Evolutionary conservation across 2,329 filamentous ascomycete genomes (phyloP), one percentile per base, ranked within the genome.

Genomic region (Atkinsonella hypoxylon): DNA sequence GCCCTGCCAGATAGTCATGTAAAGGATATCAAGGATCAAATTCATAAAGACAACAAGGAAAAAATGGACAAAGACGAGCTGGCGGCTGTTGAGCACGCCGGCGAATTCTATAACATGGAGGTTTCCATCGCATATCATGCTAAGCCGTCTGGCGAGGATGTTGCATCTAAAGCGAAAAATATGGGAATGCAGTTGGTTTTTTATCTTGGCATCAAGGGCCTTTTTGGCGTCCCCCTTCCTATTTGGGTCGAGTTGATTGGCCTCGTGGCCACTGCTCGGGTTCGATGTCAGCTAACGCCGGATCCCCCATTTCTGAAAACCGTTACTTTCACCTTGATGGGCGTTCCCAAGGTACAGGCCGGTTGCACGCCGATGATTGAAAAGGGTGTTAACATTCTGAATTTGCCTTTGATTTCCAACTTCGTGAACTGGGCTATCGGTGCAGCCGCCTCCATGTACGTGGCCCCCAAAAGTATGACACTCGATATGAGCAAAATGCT

Each of bases 181-280:
- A 95, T 96, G 88, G 90, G 95, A 61, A 95, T 96, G 89, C 86
- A 94, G 60, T 70, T 97, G 13, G 81, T 96, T 9, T 97, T 98
- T 65, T 97, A 96, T 57, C 77, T 97, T 1, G 93, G 93, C 51
- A 73, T 95, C 62, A 89, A 87, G 62, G 90, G 90, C 0, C 74
- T 96, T 5, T 93, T 96, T 58, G 90, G 90, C 30, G 83, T 95
- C 0, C 89, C 89, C 0, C 74, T 95, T 18, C 89, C 89, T 0
- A 86, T 95, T 46, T 94, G 78, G 76, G 89, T 95, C 51, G 90
- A 96, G 66, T 74, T 97, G n/a, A 82, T 87, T 57, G 85, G 89
- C 17, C 74, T 97, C n/a, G 86, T 97, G 20, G 89, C 87, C 2
- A 97, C 91, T 0, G 83, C 91, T 15, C 81, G 91, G 40, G 66